Conservation (phyloP, 1,284 basidiomycete genomes). For the Fomitopsis palustris region DNA sequence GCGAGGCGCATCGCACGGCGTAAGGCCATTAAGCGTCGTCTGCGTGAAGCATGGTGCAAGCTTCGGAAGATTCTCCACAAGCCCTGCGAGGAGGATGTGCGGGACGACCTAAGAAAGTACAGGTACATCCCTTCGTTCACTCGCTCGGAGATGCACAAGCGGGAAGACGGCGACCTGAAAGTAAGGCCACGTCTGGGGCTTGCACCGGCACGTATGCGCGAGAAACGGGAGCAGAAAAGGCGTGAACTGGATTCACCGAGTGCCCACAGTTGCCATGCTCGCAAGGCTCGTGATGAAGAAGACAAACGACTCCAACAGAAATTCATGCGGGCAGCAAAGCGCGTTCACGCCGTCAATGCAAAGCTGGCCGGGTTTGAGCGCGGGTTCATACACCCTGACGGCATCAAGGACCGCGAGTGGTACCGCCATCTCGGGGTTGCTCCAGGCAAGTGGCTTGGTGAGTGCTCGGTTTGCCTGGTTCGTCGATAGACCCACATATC, state of each 20-base stretch:
- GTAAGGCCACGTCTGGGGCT: not conserved
- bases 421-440: slow-evolving; percentile 84
- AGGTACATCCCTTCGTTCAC: not conserved
- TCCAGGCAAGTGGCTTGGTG: slow-evolving; percentile 89
- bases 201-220: slow-evolving; percentile 11
- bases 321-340: slow-evolving; percentile 57
- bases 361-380: slow-evolving; percentile 76
- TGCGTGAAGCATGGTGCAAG: slow-evolving; percentile 21
- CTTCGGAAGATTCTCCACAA: slow-evolving; percentile 23
- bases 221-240: slow-evolving; percentile 7
- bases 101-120: not conserved
- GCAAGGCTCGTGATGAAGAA: not conserved
- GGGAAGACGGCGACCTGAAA: not conserved
- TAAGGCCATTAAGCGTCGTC: slow-evolving; percentile 20
- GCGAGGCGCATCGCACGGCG: slow-evolving; percentile 31
- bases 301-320: slow-evolving; percentile 11
- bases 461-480: slow-evolving; percentile 19
- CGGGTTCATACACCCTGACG: slow-evolving; percentile 80
- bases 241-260: not conserved
- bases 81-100: slow-evolving; percentile 15
- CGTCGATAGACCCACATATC: not conserved
- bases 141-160: not conserved
- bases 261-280: not conserved
- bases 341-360: slow-evolving; percentile 65
- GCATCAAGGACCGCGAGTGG: slow-evolving; percentile 83